Base-by-base conservation (phyloP, 345 rosid species). In the Gossypium turneri region DNA sequence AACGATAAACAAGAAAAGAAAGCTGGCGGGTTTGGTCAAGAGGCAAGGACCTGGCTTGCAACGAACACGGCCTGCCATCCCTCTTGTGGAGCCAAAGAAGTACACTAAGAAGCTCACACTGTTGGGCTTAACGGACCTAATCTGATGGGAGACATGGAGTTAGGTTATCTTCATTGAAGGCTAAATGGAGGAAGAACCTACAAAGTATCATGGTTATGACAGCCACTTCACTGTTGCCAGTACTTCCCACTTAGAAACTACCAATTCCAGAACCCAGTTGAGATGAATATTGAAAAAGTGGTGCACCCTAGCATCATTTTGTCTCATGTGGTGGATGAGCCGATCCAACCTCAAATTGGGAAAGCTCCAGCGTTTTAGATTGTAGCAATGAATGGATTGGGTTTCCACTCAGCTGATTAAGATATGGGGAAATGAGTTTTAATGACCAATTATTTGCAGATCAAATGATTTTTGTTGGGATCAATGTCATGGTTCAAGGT, bases 301-400 rank as follows among this genome's bases (percentile, higher is more conserved):
- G 94, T 88, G 79, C 90, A 88, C 67, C 94, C 92, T 0, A 88
- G 92, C 78, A 82, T 90, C 65, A 78, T 86, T 9, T 88, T 90
- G 59, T 90, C 90, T 0, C 84, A 64, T 12, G 81, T n/a, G 4
- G 74, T 34, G 16, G 66, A 61, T 1, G 66, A 76, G 11, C 66
- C 70, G 0, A 61, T 70, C 20, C 74, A 1, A 77, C 77, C 45
- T 86, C 84, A 2, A 47, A 67, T 2, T 88, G 88, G 16, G 16
- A 52, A 17, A 52, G 57, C 17, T 55, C 60, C 41, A 34, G 41
- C 41, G 41, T 34, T 34, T 34, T 34, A 56, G 22, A 88, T 48
- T 68, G 88, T 70, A 85, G 91, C 77, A 86, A 69, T 34, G 90
- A 87, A 70, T 83, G 88, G 88, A 45, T 73, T 48, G 85, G 89